These are phyloP conservation scores for Verticillium albo-atrum DNA, from an alignment of 2,329 filamentous ascomycete genomes.

Conservation along the genomic window DNA sequence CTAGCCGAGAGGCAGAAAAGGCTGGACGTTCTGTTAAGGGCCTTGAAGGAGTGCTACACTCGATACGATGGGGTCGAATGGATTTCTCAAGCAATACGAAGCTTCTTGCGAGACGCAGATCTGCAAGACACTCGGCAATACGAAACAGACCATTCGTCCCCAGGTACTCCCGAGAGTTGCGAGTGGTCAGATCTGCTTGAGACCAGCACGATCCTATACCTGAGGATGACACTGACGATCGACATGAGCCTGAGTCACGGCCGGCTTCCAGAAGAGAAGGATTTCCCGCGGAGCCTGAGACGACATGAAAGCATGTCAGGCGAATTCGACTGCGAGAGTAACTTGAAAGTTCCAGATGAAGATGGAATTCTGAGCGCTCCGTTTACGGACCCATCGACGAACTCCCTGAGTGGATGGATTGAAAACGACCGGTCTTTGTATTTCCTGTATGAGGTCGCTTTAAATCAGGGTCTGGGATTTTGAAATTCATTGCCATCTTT, in stretches of 20 bases:
- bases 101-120: constrained; percentile 36
- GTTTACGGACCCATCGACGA: no score
- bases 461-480: background rate
- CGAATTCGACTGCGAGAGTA: no score
- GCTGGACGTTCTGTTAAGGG: constrained; percentile 38
- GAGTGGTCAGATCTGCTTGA: constrained; percentile 38
- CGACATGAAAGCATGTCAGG: no score
- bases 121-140: constrained; percentile 8
- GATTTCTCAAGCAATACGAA: constrained; percentile 36
- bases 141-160: background rate
- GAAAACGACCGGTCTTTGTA: constrained; percentile 4
- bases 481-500: no score
- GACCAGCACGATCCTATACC: constrained; percentile 31
- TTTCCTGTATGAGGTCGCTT: constrained; percentile 1
- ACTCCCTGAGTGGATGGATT: background rate
- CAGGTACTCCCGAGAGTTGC: constrained; percentile 19
- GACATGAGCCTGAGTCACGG: constrained; percentile 38
- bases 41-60: constrained; percentile 39
- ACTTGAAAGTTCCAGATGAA: no score
- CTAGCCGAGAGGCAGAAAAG: constrained; percentile 35
- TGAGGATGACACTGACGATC: constrained; percentile 37
- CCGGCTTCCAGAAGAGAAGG: constrained; percentile 31
- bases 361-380: no score
- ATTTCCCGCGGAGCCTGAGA: constrained; percentile 23
- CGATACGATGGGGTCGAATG: constrained; percentile 41